Evolutionary conservation across 148 eudicot species (phyloP), one percentile per base, ranked within the genome.

Genomic region (Vaccinium corymbosum): DNA sequence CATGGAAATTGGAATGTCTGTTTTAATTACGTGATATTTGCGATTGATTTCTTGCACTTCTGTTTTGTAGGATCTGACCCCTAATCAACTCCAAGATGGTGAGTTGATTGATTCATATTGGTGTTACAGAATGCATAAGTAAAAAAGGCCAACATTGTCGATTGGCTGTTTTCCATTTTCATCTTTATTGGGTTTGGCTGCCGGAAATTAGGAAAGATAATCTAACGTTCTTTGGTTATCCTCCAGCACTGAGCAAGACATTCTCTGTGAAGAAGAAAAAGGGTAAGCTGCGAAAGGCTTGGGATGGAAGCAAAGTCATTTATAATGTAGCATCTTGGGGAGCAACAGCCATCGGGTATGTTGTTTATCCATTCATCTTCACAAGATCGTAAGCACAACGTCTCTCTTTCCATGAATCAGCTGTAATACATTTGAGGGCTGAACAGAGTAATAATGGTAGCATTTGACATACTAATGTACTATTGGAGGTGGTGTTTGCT

Each of bases 321-420:
- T 97, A 97, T 82, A 97, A 97, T 85, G 99, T 97, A 85, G 99
- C 99, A 57, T 94, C 98, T 29, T 97, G 99, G 98, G 94, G 98
- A 73, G 99, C 99, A 80, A 97, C 99, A 56, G 99, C 99, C 76
- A 91, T 97, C 74, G 99, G 99, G 99, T 94, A 90, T 51, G 93
- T 87, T 80, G 5, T 49, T 76, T 25, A 22, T 76, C 32, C 6
- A 4, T 49, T 76, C 35, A 49, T 49, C 27, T 76, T 22, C 32
- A 49, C n/a, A 22, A 62, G 68, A 62, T 62, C 1, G 8, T 17
- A 48, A 20, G 57, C 35, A 14, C 51, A 42, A 7, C 27, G 0
- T 74, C 76, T 15, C 9, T 72, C 11, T 38, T 11, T 35, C 51
- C 17, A 46, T 19, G 78, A 46, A 17, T 74, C 52, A 15, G 49